These are phyloP conservation scores for Areca catechu DNA, from an alignment of 176 grass and related monocot species.

Conservation along the genomic window DNA sequence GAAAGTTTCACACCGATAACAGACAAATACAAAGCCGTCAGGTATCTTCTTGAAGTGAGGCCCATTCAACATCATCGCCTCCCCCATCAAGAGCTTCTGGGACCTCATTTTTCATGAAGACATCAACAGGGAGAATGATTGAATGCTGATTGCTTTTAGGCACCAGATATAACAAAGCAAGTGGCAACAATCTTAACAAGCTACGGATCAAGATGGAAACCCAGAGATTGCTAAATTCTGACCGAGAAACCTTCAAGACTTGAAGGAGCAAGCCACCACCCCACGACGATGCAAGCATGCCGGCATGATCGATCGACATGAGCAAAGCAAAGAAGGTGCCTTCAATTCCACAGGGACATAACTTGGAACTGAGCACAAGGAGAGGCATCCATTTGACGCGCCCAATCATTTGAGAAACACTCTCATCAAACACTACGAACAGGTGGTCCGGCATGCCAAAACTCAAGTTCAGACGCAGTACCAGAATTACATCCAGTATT, in stretches of 20 bases:
- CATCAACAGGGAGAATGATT: slow-evolving; percentile 35
- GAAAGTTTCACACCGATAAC: too few relatives aligned
- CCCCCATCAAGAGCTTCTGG: slow-evolving; percentile 26
- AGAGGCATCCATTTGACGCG: slow-evolving; percentile 67
- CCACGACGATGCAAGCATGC: slow-evolving; percentile 60
- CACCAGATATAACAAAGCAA: slow-evolving; percentile 63
- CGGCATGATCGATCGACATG: slow-evolving; percentile 75
- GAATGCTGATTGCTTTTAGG: slow-evolving; percentile 44
- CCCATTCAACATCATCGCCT: slow-evolving; percentile 9
- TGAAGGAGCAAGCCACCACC: slow-evolving; percentile 75
- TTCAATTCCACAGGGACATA: slow-evolving; percentile 65
- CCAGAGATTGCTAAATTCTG: slow-evolving; percentile 76
- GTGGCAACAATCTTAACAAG: slow-evolving; percentile 40
- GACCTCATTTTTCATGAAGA: slow-evolving; percentile 24
- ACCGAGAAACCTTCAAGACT: slow-evolving; percentile 50
- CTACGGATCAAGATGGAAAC: slow-evolving; percentile 57
- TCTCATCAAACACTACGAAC: slow-evolving; percentile 53
- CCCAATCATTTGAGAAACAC: slow-evolving; percentile 46
- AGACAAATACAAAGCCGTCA: too few relatives aligned
- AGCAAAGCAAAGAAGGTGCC: slow-evolving; percentile 77
- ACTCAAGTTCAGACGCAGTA: slow-evolving; percentile 49
- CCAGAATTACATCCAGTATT: slow-evolving; percentile 67
- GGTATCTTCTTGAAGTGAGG: slow-evolving; percentile 12
- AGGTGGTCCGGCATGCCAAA: slow-evolving; percentile 55
- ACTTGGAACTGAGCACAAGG: slow-evolving; percentile 65